Base-by-base conservation (phyloP, 2,329 filamentous ascomycete genomes). In the Penicillium capsulatum region DNA sequence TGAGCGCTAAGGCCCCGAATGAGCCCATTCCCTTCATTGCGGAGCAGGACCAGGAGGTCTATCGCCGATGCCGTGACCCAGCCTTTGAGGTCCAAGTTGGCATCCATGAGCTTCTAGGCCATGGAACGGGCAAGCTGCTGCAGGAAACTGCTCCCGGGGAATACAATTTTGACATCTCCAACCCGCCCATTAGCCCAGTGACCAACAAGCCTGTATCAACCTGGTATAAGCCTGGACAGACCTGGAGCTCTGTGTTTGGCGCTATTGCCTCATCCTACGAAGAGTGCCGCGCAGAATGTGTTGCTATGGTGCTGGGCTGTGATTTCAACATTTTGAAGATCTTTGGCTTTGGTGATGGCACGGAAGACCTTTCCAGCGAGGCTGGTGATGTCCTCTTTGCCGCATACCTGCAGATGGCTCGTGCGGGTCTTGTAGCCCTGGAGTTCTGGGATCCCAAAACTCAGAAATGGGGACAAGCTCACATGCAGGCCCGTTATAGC, bases 61-160 rank as follows among this genome's bases (percentile, higher is more conserved):
- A 84, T 66, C 78, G 84, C 54, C 84, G 85, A 59, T 89, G 87
- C 66, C 85, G 88, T 8, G 90, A 96, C 56, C 77, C 79, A 5
- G 83, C 91, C 0, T 97, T 97, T 55, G 91, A 97, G 66, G 88
- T 96, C 2, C 90, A 97, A 67, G 91, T 98, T 34, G 91, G 90
- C 16, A 82, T 97, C 14, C 91, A 97, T 65, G 90, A 96, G 63
- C 79, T 96, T 70, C 58, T 82, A 2, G 86, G 90, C 13, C 91
- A 96, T 55, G 91, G 91, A 19, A 95, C 90, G 43, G 91, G 91
- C 32, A 97, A 96, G 68, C 76, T 97, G 8, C 76, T 97, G 0
- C 89, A 95, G 66, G 91, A 97, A 65, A 95, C 86, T 0, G 75
- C 81, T 2, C 76, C 84, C 1, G 89, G 88, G 8, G 73, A 78